Conservation (phyloP, 306 rosid genomes). For the Trichosanthes truncata region DNA sequence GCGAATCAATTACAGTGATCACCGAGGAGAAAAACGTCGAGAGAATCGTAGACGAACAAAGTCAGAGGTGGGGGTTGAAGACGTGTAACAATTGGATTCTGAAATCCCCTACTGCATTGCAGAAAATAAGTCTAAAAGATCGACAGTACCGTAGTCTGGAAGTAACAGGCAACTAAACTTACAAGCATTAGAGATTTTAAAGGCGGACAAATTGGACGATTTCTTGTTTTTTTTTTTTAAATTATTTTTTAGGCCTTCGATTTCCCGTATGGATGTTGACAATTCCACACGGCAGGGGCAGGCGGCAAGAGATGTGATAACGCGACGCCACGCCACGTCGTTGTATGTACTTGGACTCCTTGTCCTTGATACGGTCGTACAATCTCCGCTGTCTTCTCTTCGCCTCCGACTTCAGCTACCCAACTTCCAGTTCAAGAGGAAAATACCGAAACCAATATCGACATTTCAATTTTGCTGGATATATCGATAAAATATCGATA, state of each 20-base stretch:
- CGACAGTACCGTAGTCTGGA: background rate
- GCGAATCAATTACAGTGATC: background rate
- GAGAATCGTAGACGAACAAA: background rate
- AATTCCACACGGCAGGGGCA: background rate
- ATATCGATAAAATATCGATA: no score
- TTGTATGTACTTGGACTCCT: background rate
- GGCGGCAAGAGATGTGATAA: no score
- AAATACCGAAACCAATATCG: no score
- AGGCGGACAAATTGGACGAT: background rate
- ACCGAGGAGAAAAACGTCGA: background rate
- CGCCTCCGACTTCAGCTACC: no score
- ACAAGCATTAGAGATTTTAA: background rate
- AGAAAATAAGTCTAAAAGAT: background rate
- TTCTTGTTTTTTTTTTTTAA: background rate
- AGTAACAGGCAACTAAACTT: background rate
- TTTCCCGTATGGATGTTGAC: background rate
- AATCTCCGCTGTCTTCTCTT: no score
- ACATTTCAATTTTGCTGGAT: no score
- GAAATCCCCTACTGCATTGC: background rate
- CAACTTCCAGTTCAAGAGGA: no score
- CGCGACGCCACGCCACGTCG: background rate
- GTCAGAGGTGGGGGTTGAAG: background rate
- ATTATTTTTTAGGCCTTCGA: background rate
- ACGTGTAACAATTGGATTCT: background rate
- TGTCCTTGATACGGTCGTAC: no score